Base-by-base conservation (phyloP, 352 stramenopile genomes). In the Globisporangium uncinulatum region DNA sequence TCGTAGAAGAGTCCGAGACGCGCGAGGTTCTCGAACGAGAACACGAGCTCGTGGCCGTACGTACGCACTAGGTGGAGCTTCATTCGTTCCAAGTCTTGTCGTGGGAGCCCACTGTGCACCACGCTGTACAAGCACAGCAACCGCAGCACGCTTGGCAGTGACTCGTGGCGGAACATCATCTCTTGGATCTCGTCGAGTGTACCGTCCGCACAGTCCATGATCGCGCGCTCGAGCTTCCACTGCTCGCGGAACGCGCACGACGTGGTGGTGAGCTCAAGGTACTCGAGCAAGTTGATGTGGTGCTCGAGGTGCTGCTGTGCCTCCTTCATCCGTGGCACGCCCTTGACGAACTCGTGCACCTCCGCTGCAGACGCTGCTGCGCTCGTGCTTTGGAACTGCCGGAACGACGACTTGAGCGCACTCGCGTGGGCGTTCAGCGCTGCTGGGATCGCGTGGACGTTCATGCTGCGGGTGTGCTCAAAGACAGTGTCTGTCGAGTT, bases 21-120 rank as follows among this genome's bases (percentile, higher is more conserved):
- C 44, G 76, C 69, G 15, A 94, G 54, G 31, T 82, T 90, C 15
- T 72, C 71, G 47, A 92, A 83, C 6, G 78, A 87, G 43, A 89
- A 87, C 5, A 89, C 53, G 31, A 91, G 47, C 39, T 90, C 82
- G 49, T 89, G 75, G 3, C 84, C 84, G 56, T 94, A 92, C 14
- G 75, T 76, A 51, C 80, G 58, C 13, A 90, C 71, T 6, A 94
- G 31, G n/a, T 78, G 64, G 56, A 83, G 56, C 51, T 86, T 85
- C 32, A 90, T 57, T 8, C 59, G 63, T 32, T 77, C 63, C 5
- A 90, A 58, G 21, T 73, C 65, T 0, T 54, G 45, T 4, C 54
- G 61, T 4, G 20, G 24, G 15, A 94, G 29, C 0, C 81, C 84
- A 29, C 75, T 65, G 42, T 84, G 68, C 5, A 73, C 69, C 37